These are phyloP conservation scores for Orbilia ellipsospora DNA, from an alignment of 2,329 filamentous ascomycete genomes.

Conservation along the genomic window DNA sequence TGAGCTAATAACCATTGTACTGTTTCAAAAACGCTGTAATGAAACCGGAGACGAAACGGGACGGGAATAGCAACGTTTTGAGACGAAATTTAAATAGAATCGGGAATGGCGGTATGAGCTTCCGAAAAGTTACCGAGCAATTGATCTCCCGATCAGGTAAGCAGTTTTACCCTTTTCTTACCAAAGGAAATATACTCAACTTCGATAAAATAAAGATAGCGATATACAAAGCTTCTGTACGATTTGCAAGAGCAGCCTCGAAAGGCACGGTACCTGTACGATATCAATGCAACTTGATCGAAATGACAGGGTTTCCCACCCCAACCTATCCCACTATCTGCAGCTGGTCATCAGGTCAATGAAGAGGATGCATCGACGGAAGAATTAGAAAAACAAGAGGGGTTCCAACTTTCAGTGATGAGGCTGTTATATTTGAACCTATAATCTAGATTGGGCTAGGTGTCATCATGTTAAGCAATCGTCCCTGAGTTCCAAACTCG, in stretches of 20 bases:
- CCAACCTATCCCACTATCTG: not conserved
- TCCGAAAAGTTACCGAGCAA: too few species aligned
- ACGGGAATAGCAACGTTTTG: too few species aligned
- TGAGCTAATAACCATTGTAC: too few species aligned
- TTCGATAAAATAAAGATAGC: too few species aligned
- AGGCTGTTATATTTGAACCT: not conserved
- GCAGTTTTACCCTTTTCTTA: too few species aligned
- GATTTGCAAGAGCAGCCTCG: not conserved
- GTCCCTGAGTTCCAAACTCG: not conserved
- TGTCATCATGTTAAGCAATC: not conserved
- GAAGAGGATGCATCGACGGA: not conserved
- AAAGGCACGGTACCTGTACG: not conserved
- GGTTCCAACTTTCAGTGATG: not conserved
- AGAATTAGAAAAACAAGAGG: not conserved
- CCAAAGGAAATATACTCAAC: too few species aligned
- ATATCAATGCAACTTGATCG: not conserved
- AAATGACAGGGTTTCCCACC: not conserved
- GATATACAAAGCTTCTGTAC: too few species aligned
- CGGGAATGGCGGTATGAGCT: too few species aligned
- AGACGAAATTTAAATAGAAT: too few species aligned
- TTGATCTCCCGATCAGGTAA: too few species aligned
- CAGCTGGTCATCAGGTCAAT: not conserved
- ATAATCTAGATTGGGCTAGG: not conserved
- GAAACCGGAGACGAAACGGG: too few species aligned
- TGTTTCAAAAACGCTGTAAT: too few species aligned